Conservation (phyloP, 2,329 filamentous ascomycete genomes). For the Stachybotrys chartarum region DNA sequence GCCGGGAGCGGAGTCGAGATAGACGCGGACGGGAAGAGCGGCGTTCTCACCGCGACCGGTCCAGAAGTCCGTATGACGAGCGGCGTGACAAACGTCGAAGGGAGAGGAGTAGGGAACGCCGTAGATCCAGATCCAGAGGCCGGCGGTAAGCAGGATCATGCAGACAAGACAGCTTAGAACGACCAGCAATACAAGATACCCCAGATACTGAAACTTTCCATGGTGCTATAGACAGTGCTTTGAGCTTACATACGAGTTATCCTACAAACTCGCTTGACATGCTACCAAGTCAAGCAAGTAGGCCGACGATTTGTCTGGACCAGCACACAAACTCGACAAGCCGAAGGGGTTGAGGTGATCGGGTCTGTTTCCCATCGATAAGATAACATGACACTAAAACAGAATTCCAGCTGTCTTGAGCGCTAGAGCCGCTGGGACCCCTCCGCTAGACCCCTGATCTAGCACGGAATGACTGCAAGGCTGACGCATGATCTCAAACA, state of each 20-base stretch:
- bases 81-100: slow-evolving; percentile 5
- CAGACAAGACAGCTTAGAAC: neutral
- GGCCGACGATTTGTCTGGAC: no score
- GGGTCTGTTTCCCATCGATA: no score
- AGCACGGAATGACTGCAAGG: neutral
- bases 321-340: no score
- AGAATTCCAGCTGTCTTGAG: neutral
- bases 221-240: no score
- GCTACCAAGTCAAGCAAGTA: no score
- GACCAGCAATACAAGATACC: no score
- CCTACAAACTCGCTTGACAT: no score
- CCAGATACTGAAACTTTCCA: no score
- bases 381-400: neutral
- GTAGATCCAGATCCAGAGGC: slow-evolving; percentile 5
- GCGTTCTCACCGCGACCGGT: neutral
- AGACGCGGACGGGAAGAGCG: slow-evolving; percentile 10
- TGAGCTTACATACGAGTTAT: no score
- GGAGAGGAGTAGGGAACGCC: slow-evolving; percentile 8
- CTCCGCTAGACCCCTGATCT: neutral
- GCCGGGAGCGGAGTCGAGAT: slow-evolving; percentile 17
- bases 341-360: no score
- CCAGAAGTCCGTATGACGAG: neutral
- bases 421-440: no score
- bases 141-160: neutral
- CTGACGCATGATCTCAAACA: neutral